Conservation (phyloP, 371 early-diverging fungal species). For the Mucor velutinosus region DNA sequence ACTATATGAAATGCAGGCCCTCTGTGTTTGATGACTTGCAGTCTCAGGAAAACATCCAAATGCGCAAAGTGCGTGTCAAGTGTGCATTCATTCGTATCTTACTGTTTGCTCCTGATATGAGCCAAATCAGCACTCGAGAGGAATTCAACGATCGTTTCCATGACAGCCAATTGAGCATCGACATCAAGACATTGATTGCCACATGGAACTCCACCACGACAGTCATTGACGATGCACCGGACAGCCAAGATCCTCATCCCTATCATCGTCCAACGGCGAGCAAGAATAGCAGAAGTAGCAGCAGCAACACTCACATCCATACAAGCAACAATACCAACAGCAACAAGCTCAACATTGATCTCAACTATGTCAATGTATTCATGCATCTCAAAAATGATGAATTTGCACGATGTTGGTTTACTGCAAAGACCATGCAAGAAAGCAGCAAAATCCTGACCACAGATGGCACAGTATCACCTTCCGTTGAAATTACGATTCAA, state of each 20-base stretch:
- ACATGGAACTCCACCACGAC: slow-evolving; percentile 17
- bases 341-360: slow-evolving; percentile 39
- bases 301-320: background rate
- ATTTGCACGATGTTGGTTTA: slow-evolving; percentile 44
- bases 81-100: slow-evolving; percentile 46
- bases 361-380: slow-evolving; percentile 46
- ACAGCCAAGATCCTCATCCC: background rate
- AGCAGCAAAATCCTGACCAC: slow-evolving; percentile 11
- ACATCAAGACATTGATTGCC: slow-evolving; percentile 31
- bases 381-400: slow-evolving; percentile 35
- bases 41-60: slow-evolving; percentile 8
- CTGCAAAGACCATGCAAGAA: slow-evolving; percentile 35
- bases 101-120: slow-evolving; percentile 53
- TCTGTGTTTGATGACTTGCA: slow-evolving; percentile 18
- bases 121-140: slow-evolving; percentile 31
- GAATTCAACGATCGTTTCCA: slow-evolving; percentile 40
- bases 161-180: slow-evolving; percentile 39
- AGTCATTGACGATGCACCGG: slow-evolving; percentile 1
- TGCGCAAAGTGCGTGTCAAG: slow-evolving; percentile 25
- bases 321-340: slow-evolving; percentile 15
- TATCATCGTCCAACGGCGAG: background rate
- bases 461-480: slow-evolving; percentile 33
- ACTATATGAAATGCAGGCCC: slow-evolving; percentile 3
- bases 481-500: slow-evolving; percentile 50
- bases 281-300: background rate